Evolutionary conservation across 305 asterid species (phyloP).

Genomic region (Fraxinus baroniana): DNA sequence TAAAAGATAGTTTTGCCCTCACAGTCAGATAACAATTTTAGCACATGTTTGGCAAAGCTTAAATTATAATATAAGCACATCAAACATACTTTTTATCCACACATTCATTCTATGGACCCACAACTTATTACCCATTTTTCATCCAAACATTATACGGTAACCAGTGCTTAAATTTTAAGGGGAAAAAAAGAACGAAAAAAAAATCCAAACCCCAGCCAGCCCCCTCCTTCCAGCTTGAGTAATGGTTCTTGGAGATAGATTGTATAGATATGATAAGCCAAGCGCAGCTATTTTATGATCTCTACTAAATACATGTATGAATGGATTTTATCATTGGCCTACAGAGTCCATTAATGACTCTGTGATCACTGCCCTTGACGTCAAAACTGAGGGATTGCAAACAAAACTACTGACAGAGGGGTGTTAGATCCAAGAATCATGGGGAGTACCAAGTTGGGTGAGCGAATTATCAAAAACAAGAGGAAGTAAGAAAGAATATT

Average conservation of each 20-base stretch:
- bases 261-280: neutral
- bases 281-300: neutral
- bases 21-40: neutral
- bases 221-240: neutral
- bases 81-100: neutral
- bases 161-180: neutral
- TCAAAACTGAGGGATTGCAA: neutral
- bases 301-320: neutral
- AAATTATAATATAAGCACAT: neutral
- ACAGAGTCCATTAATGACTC: neutral
- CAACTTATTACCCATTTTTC: neutral
- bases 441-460: neutral
- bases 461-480: neutral
- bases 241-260: neutral
- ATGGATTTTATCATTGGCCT: neutral
- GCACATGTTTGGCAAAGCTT: neutral
- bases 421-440: neutral
- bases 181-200: neutral
- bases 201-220: neutral
- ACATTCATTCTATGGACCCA: neutral
- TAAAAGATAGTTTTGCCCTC: neutral
- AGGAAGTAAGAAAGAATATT: conserved; percentile 1
- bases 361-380: neutral
- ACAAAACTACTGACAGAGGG: neutral
- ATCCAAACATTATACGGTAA: neutral